phyloP scores from a whole-genome alignment of 345 rosid species.

The Salix dunnii region DNA sequence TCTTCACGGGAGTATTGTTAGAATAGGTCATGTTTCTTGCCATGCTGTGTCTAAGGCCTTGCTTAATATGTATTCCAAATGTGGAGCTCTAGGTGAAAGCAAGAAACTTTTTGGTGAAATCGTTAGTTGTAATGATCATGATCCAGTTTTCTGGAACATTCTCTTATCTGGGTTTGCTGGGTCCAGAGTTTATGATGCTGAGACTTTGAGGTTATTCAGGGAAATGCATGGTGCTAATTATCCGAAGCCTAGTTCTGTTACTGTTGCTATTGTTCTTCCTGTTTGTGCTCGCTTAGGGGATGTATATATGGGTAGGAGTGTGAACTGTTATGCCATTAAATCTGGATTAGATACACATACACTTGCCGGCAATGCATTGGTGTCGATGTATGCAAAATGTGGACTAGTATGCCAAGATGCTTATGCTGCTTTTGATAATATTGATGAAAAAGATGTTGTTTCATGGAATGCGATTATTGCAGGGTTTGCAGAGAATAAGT shows the following conservation, averaged over 20 bases:
- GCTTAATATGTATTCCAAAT: slow-evolving; percentile 78
- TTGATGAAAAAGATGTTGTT: slow-evolving; percentile 64
- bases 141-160: slow-evolving; percentile 81
- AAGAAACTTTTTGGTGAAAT: slow-evolving; percentile 50
- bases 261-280: slow-evolving; percentile 65
- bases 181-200: slow-evolving; percentile 40
- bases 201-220: slow-evolving; percentile 48
- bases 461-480: slow-evolving; percentile 91
- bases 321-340: slow-evolving; percentile 53
- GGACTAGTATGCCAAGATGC: slow-evolving; percentile 51
- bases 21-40: slow-evolving; percentile 53
- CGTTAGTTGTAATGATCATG: slow-evolving; percentile 21
- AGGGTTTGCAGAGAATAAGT: slow-evolving; percentile 70
- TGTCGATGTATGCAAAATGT: slow-evolving; percentile 78
- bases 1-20: slow-evolving; percentile 44
- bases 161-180: slow-evolving; percentile 59
- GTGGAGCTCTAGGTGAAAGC: slow-evolving; percentile 54
- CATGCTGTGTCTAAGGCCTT: slow-evolving; percentile 56
- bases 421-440: slow-evolving; percentile 47
- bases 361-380: slow-evolving; percentile 67
- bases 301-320: slow-evolving; percentile 44
- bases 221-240: slow-evolving; percentile 38
- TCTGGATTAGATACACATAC: slow-evolving; percentile 58
- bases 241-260: slow-evolving; percentile 55
- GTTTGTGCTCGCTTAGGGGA: slow-evolving; percentile 59